Percentiles rank a stretch among this genome's conserved stretches.
These are phyloP conservation scores for Euptelea pleiosperma DNA, from an alignment of 164 flowering plant species.

Conservation along the genomic window DNA sequence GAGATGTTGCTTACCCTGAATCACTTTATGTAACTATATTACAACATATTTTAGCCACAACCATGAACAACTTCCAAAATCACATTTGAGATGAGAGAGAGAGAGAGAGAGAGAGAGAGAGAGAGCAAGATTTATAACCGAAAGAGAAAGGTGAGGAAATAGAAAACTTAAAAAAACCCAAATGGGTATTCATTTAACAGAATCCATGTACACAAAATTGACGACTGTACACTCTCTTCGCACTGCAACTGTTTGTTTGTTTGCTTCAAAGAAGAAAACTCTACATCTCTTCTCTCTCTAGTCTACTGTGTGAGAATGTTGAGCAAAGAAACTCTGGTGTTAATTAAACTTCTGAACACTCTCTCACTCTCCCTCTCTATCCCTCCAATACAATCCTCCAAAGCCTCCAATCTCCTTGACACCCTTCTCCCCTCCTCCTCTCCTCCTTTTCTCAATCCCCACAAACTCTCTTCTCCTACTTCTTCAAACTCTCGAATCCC, in stretches of 20 bases:
- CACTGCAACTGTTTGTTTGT: not conserved
- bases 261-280: not conserved
- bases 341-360: constrained; percentile 64
- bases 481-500: constrained; percentile 44
- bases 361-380: constrained; percentile 52
- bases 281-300: not conserved
- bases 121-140: too few relatives aligned
- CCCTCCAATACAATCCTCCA: constrained; percentile 48
- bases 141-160: too few relatives aligned
- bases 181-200: too few relatives aligned
- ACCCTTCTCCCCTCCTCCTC: constrained; percentile 47
- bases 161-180: too few relatives aligned
- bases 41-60: too few relatives aligned
- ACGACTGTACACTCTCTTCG: too few relatives aligned
- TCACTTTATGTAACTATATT: too few relatives aligned
- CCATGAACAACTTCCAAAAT: too few relatives aligned
- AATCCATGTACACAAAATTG: too few relatives aligned
- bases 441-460: constrained; percentile 35
- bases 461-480: constrained; percentile 28
- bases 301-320: constrained; percentile 51
- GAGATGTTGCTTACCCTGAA: too few relatives aligned
- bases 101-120: too few relatives aligned
- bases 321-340: constrained; percentile 67
- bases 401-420: constrained; percentile 37
- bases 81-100: too few relatives aligned